Base-by-base conservation (phyloP, 163 green algal species). In the Chloroidium sp. region DNA sequence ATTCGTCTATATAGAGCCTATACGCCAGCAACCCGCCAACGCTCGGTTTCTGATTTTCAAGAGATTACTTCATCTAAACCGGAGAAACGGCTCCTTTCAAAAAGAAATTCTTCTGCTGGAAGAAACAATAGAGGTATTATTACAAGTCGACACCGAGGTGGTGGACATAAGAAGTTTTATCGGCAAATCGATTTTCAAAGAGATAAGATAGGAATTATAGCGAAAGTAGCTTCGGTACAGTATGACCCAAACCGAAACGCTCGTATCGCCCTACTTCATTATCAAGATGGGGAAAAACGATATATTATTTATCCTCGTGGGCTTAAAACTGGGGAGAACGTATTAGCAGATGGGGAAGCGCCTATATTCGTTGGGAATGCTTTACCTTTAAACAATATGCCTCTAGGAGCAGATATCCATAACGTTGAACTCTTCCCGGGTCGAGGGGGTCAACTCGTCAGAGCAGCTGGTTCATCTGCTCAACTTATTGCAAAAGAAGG, bases 101-200 rank as follows among this genome's bases (percentile, higher is more conserved):
- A 10, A 77, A 75, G 84, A 79, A 82, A 87, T 69, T 80, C 74
- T 75, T 74, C 85, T 79, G 85, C 84, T 82, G 88, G 87, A 62
- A 72, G 88, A 83, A 92, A 92, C 87, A 92, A 90, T 85, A 80
- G 88, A 88, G 88, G 88, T 84, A 82, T 92, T 81, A 92, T 92
- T 83, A 92, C 86, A 80, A 88, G 84, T 85, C 84, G 87, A 81
- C 87, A 92, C 79, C 79, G 86, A 81, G 88, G 88, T 72, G 88
- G 88, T 88, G 88, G 88, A 67, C 88, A 92, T 83, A 92, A 92
- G 87, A 83, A 78, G 69, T 78, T 88, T 81, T 90, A 90, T 85
- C 81, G 88, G 80, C 61, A 84, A 83, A 90, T 92, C 72, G 88
- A 90, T 89, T 92, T 92, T 87, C 62, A 76, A 82, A 64, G 85